These are phyloP conservation scores for Solanum virginianum DNA, from an alignment of 257 asterid species.

Conservation along the genomic window DNA sequence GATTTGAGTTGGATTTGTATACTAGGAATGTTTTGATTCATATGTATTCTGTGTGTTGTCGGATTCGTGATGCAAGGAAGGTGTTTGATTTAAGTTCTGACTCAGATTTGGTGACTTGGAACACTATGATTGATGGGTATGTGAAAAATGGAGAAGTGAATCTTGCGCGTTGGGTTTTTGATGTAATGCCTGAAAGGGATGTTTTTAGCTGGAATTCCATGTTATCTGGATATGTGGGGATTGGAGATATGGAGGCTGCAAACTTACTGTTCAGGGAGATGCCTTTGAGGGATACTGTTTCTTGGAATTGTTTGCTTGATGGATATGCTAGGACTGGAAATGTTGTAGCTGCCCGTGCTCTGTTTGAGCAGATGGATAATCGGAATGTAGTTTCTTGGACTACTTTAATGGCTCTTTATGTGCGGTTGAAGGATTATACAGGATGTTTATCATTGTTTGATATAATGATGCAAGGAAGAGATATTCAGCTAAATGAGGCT, in stretches of 20 bases:
- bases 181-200: slow-evolving; percentile 19
- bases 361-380: slow-evolving; percentile 21
- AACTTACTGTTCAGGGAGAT: slow-evolving; percentile 10
- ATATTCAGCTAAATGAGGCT: slow-evolving; percentile 24
- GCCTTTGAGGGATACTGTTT: slow-evolving; percentile 14
- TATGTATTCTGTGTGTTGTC: slow-evolving; percentile 10
- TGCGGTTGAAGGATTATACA: slow-evolving; percentile 11
- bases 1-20: slow-evolving; percentile 24
- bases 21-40: slow-evolving; percentile 15
- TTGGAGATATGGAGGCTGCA: slow-evolving; percentile 19
- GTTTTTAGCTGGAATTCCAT: slow-evolving; percentile 27
- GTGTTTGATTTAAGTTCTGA: slow-evolving; percentile 23
- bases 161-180: slow-evolving; percentile 16
- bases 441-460: slow-evolving; percentile 24
- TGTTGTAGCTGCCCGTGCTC: slow-evolving; percentile 8
- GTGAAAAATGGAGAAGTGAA: slow-evolving; percentile 18
- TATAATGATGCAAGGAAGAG: slow-evolving; percentile 14
- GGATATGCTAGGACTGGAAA: slow-evolving; percentile 18
- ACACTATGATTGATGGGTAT: slow-evolving; percentile 23
- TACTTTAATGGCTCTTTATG: slow-evolving; percentile 24
- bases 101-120: slow-evolving; percentile 27
- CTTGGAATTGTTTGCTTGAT: slow-evolving; percentile 31
- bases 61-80: slow-evolving; percentile 13
- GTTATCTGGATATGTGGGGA: slow-evolving; percentile 19
- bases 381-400: slow-evolving; percentile 28